Percentiles rank a stretch among this genome's conserved stretches.
Conservation (phyloP, 352 stramenopile species). For the Pythium brachiatum region DNA sequence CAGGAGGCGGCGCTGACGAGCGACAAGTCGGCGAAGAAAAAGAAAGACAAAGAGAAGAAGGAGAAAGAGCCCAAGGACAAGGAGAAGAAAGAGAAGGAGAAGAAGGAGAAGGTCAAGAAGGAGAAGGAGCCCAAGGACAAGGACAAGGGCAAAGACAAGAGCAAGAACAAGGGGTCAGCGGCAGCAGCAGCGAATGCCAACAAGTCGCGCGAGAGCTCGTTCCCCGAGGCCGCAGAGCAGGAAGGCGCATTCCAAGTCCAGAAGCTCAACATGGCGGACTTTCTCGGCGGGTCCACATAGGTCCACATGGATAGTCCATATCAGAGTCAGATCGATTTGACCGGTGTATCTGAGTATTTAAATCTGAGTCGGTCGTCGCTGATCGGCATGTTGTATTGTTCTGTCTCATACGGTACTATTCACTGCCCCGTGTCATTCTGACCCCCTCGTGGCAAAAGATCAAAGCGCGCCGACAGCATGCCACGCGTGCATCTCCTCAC, state of each 20-base stretch:
- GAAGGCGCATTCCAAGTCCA: constrained; percentile 65
- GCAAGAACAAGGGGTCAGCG: constrained; percentile 16
- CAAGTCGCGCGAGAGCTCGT: constrained; percentile 36
- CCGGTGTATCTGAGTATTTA: constrained; percentile 6
- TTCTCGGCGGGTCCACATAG: constrained; percentile 37
- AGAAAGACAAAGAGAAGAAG: constrained; percentile 39
- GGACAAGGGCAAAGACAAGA: constrained; percentile 23
- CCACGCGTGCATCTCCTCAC: constrained; percentile 27
- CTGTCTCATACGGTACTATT: constrained; percentile 3
- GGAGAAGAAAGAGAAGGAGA: constrained; percentile 36
- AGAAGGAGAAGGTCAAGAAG: constrained; percentile 38
- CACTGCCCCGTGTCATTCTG: constrained; percentile 2
- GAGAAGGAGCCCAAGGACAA: constrained; percentile 37
- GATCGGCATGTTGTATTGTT: constrained; percentile 8
- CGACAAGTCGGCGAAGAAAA: constrained; percentile 42
- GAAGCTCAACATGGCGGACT: constrained; percentile 74
- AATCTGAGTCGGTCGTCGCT: constrained; percentile 4
- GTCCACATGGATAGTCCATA: background rate
- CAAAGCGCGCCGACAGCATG: constrained; percentile 25
- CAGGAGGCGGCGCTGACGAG: constrained; percentile 41
- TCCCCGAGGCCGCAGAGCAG: constrained; percentile 35
- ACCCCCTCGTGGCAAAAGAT: constrained; percentile 26
- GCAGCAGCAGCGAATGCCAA: constrained; percentile 27
- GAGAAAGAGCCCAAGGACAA: constrained; percentile 32
- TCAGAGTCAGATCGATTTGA: background rate